phyloP scores from a whole-genome alignment of 768 basidiomycete species.

The Clavaria fumosa region DNA sequence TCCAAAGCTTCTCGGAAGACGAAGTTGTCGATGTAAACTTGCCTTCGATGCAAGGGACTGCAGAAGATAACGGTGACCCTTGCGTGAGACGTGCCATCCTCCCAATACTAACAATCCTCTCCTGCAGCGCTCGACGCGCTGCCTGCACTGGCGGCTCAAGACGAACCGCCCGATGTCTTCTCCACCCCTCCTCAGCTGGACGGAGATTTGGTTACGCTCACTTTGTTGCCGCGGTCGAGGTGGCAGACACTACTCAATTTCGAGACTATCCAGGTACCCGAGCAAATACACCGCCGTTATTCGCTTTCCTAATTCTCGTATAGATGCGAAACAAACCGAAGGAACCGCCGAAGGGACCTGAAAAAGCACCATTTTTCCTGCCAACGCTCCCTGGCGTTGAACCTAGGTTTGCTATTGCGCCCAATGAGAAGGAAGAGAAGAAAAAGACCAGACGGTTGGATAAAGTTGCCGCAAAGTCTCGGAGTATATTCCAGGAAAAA shows the following conservation, averaged over 20 bases:
- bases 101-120: constrained; percentile 3
- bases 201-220: constrained; percentile 85
- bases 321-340: constrained; percentile 95
- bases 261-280: constrained; percentile 74
- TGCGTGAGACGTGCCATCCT: not conserved
- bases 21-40: constrained; percentile 54
- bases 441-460: constrained; percentile 33
- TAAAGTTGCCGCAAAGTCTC: constrained; percentile 31
- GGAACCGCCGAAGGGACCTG: constrained; percentile 87
- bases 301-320: not conserved
- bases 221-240: constrained; percentile 76
- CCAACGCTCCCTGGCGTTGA: constrained; percentile 86
- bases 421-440: constrained; percentile 23
- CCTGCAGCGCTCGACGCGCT: constrained; percentile 54
- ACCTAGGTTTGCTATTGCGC: constrained; percentile 53
- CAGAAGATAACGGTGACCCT: constrained; percentile 61
- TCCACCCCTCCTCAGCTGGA: constrained; percentile 80
- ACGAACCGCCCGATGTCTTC: constrained; percentile 52
- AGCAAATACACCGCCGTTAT: not conserved
- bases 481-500: constrained; percentile 59
- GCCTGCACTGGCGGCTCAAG: constrained; percentile 43
- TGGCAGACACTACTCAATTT: constrained; percentile 98
- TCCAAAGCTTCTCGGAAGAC: constrained; percentile 65
- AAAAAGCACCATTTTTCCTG: constrained; percentile 94
- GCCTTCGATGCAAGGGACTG: constrained; percentile 72